Evolutionary conservation across 345 rosid species (phyloP).

Genomic region (Gynandropsis gynandra): DNA sequence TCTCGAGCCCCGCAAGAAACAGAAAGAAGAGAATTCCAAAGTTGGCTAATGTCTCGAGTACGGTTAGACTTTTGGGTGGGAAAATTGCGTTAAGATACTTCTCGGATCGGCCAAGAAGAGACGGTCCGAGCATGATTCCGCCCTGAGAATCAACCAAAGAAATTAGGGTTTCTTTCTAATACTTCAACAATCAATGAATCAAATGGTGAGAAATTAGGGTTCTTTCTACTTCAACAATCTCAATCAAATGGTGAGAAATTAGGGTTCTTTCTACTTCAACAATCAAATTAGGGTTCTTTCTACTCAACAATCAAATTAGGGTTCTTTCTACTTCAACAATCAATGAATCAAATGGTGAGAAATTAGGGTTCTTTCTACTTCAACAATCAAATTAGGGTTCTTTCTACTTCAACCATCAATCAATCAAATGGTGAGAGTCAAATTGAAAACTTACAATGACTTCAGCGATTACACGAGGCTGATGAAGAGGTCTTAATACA

Average conservation of each 20-base stretch:
- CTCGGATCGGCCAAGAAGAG: slow-evolving; percentile 55
- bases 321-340: too few relatives aligned
- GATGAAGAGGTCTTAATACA: slow-evolving; percentile 54
- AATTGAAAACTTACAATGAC: slow-evolving; percentile 40
- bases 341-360: too few relatives aligned
- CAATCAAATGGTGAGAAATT: too few relatives aligned
- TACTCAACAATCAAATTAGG: neutral
- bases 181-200: too few relatives aligned
- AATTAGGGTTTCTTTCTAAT: too few relatives aligned
- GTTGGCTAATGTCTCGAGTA: slow-evolving; percentile 65
- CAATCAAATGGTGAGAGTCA: neutral
- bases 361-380: neutral
- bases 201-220: too few relatives aligned
- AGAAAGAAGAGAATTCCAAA: slow-evolving; percentile 66
- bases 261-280: too few relatives aligned
- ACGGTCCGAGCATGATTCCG: slow-evolving; percentile 74
- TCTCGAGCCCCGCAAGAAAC: slow-evolving; percentile 67
- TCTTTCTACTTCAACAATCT: too few relatives aligned
- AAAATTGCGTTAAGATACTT: slow-evolving; percentile 40
- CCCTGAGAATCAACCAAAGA: slow-evolving; percentile 39
- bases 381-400: neutral
- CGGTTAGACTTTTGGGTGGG: slow-evolving; percentile 52
- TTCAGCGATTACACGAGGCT: slow-evolving; percentile 85
- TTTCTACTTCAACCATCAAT: neutral
- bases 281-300: too few relatives aligned